Evolutionary conservation across 2,329 filamentous ascomycete genomes (phyloP).

Genomic region (Pochonia chlamydosporia): DNA sequence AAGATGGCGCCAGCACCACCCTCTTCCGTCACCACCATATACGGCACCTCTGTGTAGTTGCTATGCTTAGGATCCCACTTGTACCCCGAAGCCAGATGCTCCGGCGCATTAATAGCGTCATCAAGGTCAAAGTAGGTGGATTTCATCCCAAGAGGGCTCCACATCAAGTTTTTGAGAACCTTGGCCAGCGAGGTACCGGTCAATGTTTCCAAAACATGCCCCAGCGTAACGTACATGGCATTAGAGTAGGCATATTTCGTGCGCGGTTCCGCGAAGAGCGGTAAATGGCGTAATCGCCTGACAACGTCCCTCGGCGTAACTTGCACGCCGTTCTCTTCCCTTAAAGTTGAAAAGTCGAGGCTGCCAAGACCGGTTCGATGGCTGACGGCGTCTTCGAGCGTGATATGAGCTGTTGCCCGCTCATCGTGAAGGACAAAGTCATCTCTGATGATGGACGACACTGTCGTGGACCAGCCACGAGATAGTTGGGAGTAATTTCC

Average conservation of each 20-base stretch:
- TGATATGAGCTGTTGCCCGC: slow-evolving; percentile 41
- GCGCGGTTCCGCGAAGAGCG: slow-evolving; percentile 37
- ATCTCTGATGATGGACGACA: slow-evolving; percentile 40
- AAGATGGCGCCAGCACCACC: slow-evolving; percentile 37
- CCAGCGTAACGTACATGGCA: slow-evolving; percentile 40
- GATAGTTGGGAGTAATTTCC: slow-evolving; percentile 20
- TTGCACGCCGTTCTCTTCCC: slow-evolving; percentile 22
- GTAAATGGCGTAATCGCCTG: slow-evolving; percentile 38
- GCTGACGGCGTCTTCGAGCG: slow-evolving; percentile 46
- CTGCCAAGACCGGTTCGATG: slow-evolving; percentile 45
- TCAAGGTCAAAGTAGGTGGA: slow-evolving; percentile 30
- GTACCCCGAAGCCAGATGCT: slow-evolving; percentile 37
- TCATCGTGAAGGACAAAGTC: slow-evolving; percentile 45
- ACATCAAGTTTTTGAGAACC: slow-evolving; percentile 36
- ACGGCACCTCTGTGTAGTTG: slow-evolving; percentile 19
- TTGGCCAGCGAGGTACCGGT: slow-evolving; percentile 29
- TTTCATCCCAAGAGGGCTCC: slow-evolving; percentile 40
- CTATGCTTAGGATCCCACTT: slow-evolving; percentile 26
- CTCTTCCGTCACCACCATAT: slow-evolving; percentile 19
- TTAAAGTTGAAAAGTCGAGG: slow-evolving; percentile 26
- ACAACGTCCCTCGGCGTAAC: slow-evolving; percentile 29
- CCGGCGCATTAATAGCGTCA: slow-evolving; percentile 18
- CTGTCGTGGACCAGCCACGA: slow-evolving; percentile 40
- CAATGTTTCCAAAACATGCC: slow-evolving; percentile 37
- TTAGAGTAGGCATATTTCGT: slow-evolving; percentile 44